Percentiles rank a stretch among this genome's conserved stretches.
Evolutionary conservation across 1,284 basidiomycete genomes (phyloP).

Genomic region (Pseudozyma thailandica): DNA sequence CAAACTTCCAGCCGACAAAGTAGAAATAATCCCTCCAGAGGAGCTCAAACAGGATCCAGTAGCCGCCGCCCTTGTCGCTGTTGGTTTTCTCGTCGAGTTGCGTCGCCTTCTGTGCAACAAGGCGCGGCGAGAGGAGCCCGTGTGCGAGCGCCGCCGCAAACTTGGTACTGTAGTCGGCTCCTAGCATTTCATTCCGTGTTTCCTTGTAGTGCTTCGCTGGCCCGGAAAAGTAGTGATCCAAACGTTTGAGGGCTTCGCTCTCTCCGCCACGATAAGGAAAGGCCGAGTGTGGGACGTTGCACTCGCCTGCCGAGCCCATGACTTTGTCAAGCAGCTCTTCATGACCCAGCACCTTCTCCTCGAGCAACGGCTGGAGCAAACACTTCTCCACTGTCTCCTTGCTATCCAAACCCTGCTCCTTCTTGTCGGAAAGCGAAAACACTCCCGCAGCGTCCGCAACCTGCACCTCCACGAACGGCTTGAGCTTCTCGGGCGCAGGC

Average conservation of each 20-base stretch:
- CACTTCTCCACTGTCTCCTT: constrained; percentile 32
- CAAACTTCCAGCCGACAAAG: constrained; percentile 58
- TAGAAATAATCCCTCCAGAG: constrained; percentile 70
- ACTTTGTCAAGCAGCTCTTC: constrained; percentile 31
- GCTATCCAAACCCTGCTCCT: constrained; percentile 5
- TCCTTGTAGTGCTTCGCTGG: constrained; percentile 55
- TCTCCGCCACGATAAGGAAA: constrained; percentile 61
- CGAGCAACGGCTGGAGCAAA: constrained; percentile 48
- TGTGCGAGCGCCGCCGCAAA: constrained; percentile 58
- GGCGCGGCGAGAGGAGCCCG: constrained; percentile 54
- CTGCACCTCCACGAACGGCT: constrained; percentile 34
- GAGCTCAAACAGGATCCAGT: constrained; percentile 63
- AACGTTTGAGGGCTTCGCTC: constrained; percentile 49
- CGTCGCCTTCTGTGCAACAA: constrained; percentile 47
- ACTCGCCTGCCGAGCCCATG: background rate
- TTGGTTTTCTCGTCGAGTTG: constrained; percentile 41
- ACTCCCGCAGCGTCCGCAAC: constrained; percentile 31
- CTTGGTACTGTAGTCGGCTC: constrained; percentile 57
- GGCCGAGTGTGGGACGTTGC: constrained; percentile 37
- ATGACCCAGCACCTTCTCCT: constrained; percentile 41
- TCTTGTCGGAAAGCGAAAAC: constrained; percentile 25
- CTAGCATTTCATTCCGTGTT: constrained; percentile 57
- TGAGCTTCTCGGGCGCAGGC: constrained; percentile 42
- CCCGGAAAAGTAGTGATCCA: constrained; percentile 52
- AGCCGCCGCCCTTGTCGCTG: constrained; percentile 43